phyloP scores from a whole-genome alignment of 768 basidiomycete species.

The Trametes meyenii region DNA sequence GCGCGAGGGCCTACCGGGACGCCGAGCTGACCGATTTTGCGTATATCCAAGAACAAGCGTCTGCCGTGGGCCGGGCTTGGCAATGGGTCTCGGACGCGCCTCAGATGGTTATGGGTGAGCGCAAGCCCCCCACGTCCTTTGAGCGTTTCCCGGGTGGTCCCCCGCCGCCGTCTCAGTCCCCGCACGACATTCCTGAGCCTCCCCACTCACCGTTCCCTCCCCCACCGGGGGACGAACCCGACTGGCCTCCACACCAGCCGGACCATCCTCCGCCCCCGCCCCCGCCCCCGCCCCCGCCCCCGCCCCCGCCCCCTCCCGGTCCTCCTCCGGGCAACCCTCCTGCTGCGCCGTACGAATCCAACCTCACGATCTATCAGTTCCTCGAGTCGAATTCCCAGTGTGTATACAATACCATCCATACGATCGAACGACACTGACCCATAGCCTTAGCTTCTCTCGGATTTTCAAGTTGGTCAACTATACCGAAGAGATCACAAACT shows the following conservation, averaged over 20 bases:
- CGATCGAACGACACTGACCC: not conserved
- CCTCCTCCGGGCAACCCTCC: slow-evolving; percentile 5
- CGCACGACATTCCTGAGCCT: not conserved
- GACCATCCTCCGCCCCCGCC: not conserved
- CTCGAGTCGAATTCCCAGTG: slow-evolving; percentile 31
- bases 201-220: not conserved
- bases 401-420: not conserved
- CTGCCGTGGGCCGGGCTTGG: not conserved
- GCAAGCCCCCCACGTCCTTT: not conserved
- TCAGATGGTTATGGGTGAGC: slow-evolving; percentile 10
- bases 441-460: slow-evolving; percentile 40
- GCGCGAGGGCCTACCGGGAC: slow-evolving; percentile 1
- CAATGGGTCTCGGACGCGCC: slow-evolving; percentile 1
- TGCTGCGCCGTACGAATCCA: not conserved
- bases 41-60: not conserved
- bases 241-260: not conserved
- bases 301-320: not conserved
- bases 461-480: slow-evolving; percentile 44
- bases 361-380: slow-evolving; percentile 35
- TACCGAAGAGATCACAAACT: slow-evolving; percentile 40
- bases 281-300: not conserved
- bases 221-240: not conserved
- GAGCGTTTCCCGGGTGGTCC: not conserved
- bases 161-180: not conserved
- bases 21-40: not conserved